Percentiles rank a stretch among this genome's conserved stretches.
Evolutionary conservation across 371 early-diverging fungal genomes (phyloP).

Genomic region (Mortierella sp.): DNA sequence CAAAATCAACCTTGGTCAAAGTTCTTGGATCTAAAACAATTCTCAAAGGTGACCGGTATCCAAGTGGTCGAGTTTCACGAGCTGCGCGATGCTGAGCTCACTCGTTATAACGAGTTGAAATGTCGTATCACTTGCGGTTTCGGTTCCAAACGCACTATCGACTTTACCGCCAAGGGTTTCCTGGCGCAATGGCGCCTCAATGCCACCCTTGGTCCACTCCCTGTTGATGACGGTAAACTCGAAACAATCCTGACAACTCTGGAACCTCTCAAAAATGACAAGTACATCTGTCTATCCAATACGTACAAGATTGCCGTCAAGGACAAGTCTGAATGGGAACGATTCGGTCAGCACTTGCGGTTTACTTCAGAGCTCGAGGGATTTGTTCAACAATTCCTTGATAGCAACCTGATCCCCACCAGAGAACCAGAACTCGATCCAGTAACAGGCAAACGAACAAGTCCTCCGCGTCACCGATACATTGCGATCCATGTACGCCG

Average conservation of each 20-base stretch:
- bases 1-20: conserved; percentile 48
- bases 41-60: conserved; percentile 21
- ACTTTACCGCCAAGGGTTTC: conserved; percentile 48
- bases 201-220: conserved; percentile 1
- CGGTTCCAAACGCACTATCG: conserved; percentile 39
- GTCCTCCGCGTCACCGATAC: conserved; percentile 18
- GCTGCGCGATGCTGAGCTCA: conserved; percentile 9
- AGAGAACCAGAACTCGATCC: not conserved
- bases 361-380: conserved; percentile 33
- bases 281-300: conserved; percentile 45
- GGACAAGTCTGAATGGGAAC: conserved; percentile 47
- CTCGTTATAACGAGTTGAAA: conserved; percentile 15
- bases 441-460: not conserved
- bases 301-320: conserved; percentile 39
- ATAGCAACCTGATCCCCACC: conserved; percentile 10
- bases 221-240: conserved; percentile 15
- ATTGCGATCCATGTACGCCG: conserved; percentile 47
- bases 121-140: conserved; percentile 49
- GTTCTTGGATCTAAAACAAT: conserved; percentile 32
- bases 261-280: conserved; percentile 7
- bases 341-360: conserved; percentile 41
- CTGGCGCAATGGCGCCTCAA: conserved; percentile 46
- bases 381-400: conserved; percentile 36
- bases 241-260: conserved; percentile 17
- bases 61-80: conserved; percentile 38